These are phyloP conservation scores for Diaporthe sp. DNA, from an alignment of 2,329 filamentous ascomycete species.

Conservation along the genomic window DNA sequence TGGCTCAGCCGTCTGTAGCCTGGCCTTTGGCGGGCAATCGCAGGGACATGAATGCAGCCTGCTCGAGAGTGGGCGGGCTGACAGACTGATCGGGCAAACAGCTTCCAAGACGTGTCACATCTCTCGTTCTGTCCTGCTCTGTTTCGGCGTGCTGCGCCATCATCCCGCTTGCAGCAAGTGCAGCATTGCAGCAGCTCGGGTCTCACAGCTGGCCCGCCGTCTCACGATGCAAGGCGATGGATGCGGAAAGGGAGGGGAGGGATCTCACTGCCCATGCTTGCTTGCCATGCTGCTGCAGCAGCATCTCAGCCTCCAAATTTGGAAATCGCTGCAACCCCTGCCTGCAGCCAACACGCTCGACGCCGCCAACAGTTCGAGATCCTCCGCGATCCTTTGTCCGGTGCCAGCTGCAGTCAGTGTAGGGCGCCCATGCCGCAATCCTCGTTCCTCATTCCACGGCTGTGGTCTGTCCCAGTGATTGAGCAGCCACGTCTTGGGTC, in stretches of 20 bases:
- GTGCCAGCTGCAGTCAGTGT: slow-evolving; percentile 1
- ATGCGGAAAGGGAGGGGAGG: background rate
- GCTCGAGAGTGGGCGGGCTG: background rate
- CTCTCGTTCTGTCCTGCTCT: background rate
- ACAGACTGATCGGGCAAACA: background rate
- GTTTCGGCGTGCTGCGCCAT: slow-evolving; percentile 25
- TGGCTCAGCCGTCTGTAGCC: background rate
- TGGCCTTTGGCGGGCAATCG: background rate
- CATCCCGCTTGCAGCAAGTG: background rate
- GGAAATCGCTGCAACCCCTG: slow-evolving; percentile 3
- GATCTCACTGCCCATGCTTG: background rate
- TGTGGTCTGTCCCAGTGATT: background rate
- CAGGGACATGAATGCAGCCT: slow-evolving; percentile 3
- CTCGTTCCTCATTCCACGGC: slow-evolving; percentile 10
- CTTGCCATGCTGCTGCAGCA: background rate
- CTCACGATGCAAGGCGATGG: slow-evolving; percentile 26
- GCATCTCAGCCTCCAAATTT: slow-evolving; percentile 27
- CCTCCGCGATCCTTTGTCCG: slow-evolving; percentile 29
- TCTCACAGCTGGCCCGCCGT: slow-evolving; percentile 11
- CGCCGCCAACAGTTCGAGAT: slow-evolving; percentile 2
- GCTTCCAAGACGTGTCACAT: background rate
- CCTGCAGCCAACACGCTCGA: slow-evolving; percentile 22
- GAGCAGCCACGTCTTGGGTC: slow-evolving; percentile 18
- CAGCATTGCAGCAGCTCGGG: slow-evolving; percentile 3
- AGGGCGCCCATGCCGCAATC: slow-evolving; percentile 1